Conservation (phyloP, 2,329 filamentous ascomycete genomes). For the Nemania sp. region DNA sequence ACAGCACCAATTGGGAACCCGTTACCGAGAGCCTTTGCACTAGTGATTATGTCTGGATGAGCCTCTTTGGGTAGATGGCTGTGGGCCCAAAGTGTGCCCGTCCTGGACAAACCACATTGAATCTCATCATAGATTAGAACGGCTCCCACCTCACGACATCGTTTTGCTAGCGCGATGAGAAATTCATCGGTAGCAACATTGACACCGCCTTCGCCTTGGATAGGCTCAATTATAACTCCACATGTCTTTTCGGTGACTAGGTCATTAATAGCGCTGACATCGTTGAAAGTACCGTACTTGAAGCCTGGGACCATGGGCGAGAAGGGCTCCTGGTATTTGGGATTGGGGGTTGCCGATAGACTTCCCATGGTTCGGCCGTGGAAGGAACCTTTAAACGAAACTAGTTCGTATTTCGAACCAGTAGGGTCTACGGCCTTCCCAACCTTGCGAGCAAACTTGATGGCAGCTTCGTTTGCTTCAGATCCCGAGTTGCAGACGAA, state of each 20-base stretch:
- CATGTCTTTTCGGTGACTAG: slow-evolving; percentile 89
- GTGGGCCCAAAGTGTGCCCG: slow-evolving; percentile 92
- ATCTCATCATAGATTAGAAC: slow-evolving; percentile 97
- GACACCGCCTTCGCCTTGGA: slow-evolving; percentile 96
- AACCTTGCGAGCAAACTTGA: slow-evolving; percentile 95
- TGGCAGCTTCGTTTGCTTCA: slow-evolving; percentile 96
- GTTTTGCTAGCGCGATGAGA: slow-evolving; percentile 81
- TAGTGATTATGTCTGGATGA: slow-evolving; percentile 93
- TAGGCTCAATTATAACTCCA: slow-evolving; percentile 95
- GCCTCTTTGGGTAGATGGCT: slow-evolving; percentile 76
- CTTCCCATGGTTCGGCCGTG: slow-evolving; percentile 97
- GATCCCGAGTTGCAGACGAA: slow-evolving; percentile 98
- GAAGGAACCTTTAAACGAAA: slow-evolving; percentile 93
- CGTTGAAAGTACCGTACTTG: slow-evolving; percentile 86
- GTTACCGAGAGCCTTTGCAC: slow-evolving; percentile 95
- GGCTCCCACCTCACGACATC: slow-evolving; percentile 88
- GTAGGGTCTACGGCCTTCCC: slow-evolving; percentile 80
- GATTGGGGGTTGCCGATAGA: slow-evolving; percentile 95
- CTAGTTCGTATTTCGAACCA: slow-evolving; percentile 82
- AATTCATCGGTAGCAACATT: slow-evolving; percentile 87
- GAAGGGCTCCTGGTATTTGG: slow-evolving; percentile 97
- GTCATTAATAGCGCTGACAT: slow-evolving; percentile 75
- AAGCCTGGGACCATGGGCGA: slow-evolving; percentile 96
- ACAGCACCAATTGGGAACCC: slow-evolving; percentile 95
- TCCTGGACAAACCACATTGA: slow-evolving; percentile 90